These are phyloP conservation scores for Monarda citriodora DNA, from an alignment of 305 asterid species.

Conservation along the genomic window DNA sequence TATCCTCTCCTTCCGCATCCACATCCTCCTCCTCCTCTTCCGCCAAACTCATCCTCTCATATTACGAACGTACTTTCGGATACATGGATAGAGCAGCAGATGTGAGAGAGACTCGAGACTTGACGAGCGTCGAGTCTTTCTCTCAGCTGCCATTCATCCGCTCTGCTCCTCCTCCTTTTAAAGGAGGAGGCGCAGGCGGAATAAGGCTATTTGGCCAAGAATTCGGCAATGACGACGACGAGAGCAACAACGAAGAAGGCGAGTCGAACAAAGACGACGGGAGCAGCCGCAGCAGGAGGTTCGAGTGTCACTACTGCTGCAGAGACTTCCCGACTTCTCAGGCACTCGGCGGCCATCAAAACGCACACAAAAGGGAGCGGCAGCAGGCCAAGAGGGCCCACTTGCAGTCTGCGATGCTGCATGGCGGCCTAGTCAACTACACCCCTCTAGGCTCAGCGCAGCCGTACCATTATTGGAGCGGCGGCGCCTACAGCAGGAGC, in stretches of 20 bases:
- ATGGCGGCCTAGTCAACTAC: constrained; percentile 33
- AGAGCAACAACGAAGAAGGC: not conserved
- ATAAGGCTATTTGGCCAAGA: constrained; percentile 89
- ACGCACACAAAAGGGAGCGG: constrained; percentile 69
- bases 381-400: constrained; percentile 65
- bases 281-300: constrained; percentile 30
- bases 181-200: constrained; percentile 21
- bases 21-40: not conserved
- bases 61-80: too few species aligned
- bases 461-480: constrained; percentile 31
- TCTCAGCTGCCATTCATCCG: constrained; percentile 95
- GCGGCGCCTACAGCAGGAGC: constrained; percentile 10
- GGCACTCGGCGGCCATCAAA: constrained; percentile 78
- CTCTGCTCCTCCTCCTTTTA: constrained; percentile 46
- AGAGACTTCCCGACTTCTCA: constrained; percentile 74
- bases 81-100: constrained; percentile 57
- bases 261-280: constrained; percentile 9
- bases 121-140: constrained; percentile 90
- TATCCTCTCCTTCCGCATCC: not conserved
- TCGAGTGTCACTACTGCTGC: constrained; percentile 75
- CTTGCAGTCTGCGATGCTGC: constrained; percentile 39
- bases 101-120: constrained; percentile 73
- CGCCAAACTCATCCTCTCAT: not conserved
- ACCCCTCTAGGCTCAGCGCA: constrained; percentile 19
- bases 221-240: constrained; percentile 28